These are phyloP conservation scores for Avena eriantha DNA, from an alignment of 176 grass and related monocot species.

Conservation along the genomic window DNA sequence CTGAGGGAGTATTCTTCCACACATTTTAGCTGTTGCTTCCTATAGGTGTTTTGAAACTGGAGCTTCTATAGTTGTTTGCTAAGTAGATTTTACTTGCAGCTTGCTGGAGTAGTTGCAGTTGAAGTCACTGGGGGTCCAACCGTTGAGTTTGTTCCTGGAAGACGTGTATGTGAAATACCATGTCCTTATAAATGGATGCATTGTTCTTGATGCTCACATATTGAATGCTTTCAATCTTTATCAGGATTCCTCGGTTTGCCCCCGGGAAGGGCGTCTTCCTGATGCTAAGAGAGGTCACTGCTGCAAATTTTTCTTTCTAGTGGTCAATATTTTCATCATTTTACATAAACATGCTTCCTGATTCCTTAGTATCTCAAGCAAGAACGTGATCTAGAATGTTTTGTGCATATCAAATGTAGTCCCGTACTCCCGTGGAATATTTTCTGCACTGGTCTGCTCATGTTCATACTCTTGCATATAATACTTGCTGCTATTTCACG, in stretches of 20 bases:
- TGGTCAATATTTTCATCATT: background rate
- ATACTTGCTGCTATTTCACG: background rate
- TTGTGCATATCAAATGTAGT: background rate
- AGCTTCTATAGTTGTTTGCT: constrained; percentile 18
- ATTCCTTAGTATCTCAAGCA: background rate
- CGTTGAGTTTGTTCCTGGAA: constrained; percentile 83
- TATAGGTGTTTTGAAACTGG: background rate
- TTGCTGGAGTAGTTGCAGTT: constrained; percentile 94
- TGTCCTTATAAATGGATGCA: constrained; percentile 15
- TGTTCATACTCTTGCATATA: background rate
- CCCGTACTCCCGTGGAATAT: background rate
- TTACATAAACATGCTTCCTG: constrained; percentile 11
- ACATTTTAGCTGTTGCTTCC: background rate
- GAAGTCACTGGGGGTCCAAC: constrained; percentile 96
- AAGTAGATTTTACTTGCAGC: constrained; percentile 57
- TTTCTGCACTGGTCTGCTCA: background rate
- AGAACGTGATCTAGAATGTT: constrained; percentile 8
- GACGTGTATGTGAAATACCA: constrained; percentile 56
- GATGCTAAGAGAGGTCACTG: constrained; percentile 90
- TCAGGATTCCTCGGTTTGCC: constrained; percentile 95
- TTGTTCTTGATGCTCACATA: constrained; percentile 23
- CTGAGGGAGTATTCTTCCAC: background rate
- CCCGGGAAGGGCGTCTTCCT: constrained; percentile 83
- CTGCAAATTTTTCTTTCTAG: constrained; percentile 6
- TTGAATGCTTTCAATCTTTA: constrained; percentile 39